Percentiles rank a stretch among this genome's conserved stretches.
Conservation (phyloP, 2,329 filamentous ascomycete genomes). For the Venturia carpophila region DNA sequence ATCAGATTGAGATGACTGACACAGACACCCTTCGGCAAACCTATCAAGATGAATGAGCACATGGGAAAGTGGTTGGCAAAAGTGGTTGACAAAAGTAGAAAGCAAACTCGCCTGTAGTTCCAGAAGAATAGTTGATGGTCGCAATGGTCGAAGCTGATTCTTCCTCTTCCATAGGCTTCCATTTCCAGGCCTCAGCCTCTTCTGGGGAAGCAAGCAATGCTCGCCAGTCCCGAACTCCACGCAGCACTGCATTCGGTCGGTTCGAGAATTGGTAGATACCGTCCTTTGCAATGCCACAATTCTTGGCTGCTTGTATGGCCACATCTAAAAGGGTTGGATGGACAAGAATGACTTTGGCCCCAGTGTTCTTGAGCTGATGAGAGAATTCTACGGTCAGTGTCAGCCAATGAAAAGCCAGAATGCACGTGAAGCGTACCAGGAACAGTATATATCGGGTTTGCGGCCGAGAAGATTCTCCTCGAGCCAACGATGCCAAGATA, state of each 20-base stretch:
- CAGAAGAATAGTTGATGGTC: slow-evolving; percentile 46
- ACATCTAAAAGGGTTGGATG: slow-evolving; percentile 28
- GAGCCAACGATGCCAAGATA: slow-evolving; percentile 46
- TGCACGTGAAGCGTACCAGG: slow-evolving; percentile 30
- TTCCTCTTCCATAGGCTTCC: slow-evolving; percentile 25
- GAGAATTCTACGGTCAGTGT: slow-evolving; percentile 26
- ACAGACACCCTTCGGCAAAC: slow-evolving; percentile 45
- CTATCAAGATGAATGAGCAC: neutral
- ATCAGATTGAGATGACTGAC: slow-evolving; percentile 44
- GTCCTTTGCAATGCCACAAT: slow-evolving; percentile 26
- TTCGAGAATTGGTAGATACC: slow-evolving; percentile 31
- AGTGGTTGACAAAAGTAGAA: neutral
- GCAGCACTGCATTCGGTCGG: slow-evolving; percentile 22
- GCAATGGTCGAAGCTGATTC: slow-evolving; percentile 30
- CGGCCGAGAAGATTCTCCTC: slow-evolving; percentile 46
- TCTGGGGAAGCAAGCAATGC: slow-evolving; percentile 25
- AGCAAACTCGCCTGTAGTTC: slow-evolving; percentile 36
- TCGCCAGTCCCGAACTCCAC: slow-evolving; percentile 30
- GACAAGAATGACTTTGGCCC: slow-evolving; percentile 28
- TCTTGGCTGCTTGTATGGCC: slow-evolving; percentile 27
- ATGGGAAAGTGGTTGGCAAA: no score
- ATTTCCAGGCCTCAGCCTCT: slow-evolving; percentile 27
- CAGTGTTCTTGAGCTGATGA: slow-evolving; percentile 30
- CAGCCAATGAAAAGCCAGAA: neutral
- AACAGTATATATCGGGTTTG: slow-evolving; percentile 46